Evolutionary conservation across 164 flowering plant genomes (phyloP), one percentile per base, ranked within the genome.

Genomic region (Piper betle): DNA sequence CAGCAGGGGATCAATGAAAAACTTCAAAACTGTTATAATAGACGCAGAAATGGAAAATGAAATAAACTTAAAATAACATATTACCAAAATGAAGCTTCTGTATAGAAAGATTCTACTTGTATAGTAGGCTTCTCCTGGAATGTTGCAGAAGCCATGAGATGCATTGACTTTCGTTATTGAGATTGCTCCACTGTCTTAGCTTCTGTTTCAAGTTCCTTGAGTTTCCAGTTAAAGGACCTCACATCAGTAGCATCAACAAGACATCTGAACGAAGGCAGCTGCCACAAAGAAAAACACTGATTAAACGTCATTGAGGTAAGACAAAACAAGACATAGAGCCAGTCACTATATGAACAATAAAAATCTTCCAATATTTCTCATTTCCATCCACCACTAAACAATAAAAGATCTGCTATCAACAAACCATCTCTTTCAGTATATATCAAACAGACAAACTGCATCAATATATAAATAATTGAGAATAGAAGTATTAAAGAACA

Each of bases 131-230:
- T n/a, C n/a, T n/a, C n/a, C n/a, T n/a, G n/a, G n/a, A n/a, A n/a
- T n/a, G n/a, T n/a, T n/a, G n/a, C n/a, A n/a, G n/a, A 43, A 43
- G 2, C 10, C 12, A 43, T 8, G 50, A 6, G 50, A 43, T 43
- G 50, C 50, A 60, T 19, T 69, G 63, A 38, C 55, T 42, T 43
- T 10, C 63, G 12, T 48, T 25, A n/a, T 37, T 59, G 1, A 18
- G 33, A 38, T 42, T 58, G 40, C 55, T 37, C 79, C 19, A 78
- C n/a, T 13, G 79, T 78, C 40, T 76, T 81, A 54, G 84, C 71
- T 64, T 76, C 79, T 59, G 80, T 68, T 65, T 84, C 96, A 62
- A 79, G 74, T 58, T 74, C 72, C 78, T 80, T 88, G 57, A 91
- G 71, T 19, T 58, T 53, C 56, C 15, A 52, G 37, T 75, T 75